phyloP scores from a whole-genome alignment of 75 land plant genomes.

The Pinus taeda region DNA sequence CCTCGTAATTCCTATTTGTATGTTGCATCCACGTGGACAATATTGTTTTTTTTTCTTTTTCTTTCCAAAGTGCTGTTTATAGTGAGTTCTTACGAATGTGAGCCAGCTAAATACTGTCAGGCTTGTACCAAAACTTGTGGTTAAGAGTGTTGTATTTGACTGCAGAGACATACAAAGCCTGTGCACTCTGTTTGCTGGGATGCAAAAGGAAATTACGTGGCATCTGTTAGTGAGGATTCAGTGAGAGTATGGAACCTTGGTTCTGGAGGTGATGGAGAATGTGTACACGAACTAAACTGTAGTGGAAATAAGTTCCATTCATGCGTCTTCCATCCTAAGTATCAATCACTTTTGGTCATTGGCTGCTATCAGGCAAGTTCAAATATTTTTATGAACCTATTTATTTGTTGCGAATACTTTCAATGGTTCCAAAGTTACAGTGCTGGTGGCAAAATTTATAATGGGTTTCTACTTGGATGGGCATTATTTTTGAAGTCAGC shows the following conservation, averaged over 20 bases:
- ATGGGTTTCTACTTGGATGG: neutral
- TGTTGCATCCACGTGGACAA: too few species aligned
- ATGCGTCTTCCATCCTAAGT: slow-evolving; percentile 55
- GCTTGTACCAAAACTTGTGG: too few species aligned
- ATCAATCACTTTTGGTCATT: slow-evolving; percentile 37
- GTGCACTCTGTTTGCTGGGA: slow-evolving; percentile 40
- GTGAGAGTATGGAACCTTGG: slow-evolving; percentile 29
- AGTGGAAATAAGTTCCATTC: slow-evolving; percentile 48
- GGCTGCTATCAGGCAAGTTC: slow-evolving; percentile 51
- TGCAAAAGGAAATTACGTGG: slow-evolving; percentile 21
- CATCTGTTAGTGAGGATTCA: slow-evolving; percentile 34
- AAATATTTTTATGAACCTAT: too few species aligned
- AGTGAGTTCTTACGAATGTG: too few species aligned
- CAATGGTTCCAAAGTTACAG: too few species aligned
- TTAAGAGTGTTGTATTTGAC: too few species aligned
- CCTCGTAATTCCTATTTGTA: too few species aligned
- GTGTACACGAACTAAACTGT: slow-evolving; percentile 49
- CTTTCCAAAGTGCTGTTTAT: too few species aligned
- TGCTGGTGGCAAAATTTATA: too few species aligned
- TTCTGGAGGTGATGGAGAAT: slow-evolving; percentile 19
- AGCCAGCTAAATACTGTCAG: too few species aligned
- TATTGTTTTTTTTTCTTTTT: too few species aligned
- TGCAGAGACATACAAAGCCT: slow-evolving; percentile 31
- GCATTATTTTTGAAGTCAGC: neutral
- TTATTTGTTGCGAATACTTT: too few species aligned